phyloP scores from a whole-genome alignment of 2,329 filamentous ascomycete species.

The Colletotrichum sp. region DNA sequence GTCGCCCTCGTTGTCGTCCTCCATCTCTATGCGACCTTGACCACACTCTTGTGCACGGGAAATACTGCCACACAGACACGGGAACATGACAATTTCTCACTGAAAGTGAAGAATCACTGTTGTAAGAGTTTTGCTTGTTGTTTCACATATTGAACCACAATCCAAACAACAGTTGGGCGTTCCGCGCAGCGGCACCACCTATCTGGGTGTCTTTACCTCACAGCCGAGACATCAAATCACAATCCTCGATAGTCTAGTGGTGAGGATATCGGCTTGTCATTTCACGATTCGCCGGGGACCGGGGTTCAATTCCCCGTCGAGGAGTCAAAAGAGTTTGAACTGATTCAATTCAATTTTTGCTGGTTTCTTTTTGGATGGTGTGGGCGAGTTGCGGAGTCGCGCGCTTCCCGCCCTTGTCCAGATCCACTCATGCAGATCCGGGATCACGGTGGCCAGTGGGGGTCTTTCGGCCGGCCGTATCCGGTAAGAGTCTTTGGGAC shows the following conservation, averaged over 20 bases:
- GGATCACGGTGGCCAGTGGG: background rate
- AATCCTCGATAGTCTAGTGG: background rate
- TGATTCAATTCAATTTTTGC: background rate
- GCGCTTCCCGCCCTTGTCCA: background rate
- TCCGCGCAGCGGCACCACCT: fast-evolving
- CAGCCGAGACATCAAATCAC: background rate
- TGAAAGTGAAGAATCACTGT: too few species aligned
- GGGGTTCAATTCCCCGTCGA: background rate
- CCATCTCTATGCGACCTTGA: background rate
- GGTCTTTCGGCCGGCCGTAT: background rate
- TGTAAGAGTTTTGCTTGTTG: too few species aligned
- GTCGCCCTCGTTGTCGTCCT: background rate
- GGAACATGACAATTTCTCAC: fast-evolving
- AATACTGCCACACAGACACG: fast-evolving
- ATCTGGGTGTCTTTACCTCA: background rate
- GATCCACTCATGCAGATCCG: background rate
- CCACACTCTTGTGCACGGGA: fast-evolving
- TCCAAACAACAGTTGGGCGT: too few species aligned
- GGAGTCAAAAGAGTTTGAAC: background rate
- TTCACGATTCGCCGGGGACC: background rate
- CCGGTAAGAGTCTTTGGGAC: background rate
- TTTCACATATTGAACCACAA: too few species aligned
- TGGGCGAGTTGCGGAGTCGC: background rate
- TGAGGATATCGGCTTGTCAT: background rate
- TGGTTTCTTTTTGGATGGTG: background rate